These are phyloP conservation scores for Lentinula sp. DNA, from an alignment of 768 basidiomycete species.

Conservation along the genomic window DNA sequence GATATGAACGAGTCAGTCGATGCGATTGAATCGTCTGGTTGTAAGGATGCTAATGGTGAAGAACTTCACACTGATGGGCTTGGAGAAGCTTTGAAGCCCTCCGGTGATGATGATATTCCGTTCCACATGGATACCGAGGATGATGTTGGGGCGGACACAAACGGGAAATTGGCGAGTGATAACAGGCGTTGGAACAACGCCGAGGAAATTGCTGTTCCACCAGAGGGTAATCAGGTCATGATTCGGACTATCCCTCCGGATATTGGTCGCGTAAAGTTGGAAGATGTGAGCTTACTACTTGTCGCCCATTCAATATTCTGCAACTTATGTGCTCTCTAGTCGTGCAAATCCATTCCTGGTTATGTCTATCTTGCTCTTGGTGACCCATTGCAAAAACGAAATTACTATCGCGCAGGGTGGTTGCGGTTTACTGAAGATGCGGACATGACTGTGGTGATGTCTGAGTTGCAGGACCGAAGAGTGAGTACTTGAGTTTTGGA, in stretches of 20 bases:
- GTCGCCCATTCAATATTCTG: slow-evolving; percentile 1
- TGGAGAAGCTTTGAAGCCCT: slow-evolving; percentile 50
- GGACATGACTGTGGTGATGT: slow-evolving; percentile 70
- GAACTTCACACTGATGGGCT: slow-evolving; percentile 30
- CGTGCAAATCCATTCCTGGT: slow-evolving; percentile 70
- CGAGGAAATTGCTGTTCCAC: slow-evolving; percentile 65
- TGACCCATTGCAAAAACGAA: slow-evolving; percentile 88
- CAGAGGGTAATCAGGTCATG: slow-evolving; percentile 88
- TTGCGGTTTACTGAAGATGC: slow-evolving; percentile 80
- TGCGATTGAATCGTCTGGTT: slow-evolving; percentile 46
- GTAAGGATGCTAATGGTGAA: slow-evolving; percentile 47
- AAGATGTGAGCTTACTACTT: slow-evolving; percentile 56
- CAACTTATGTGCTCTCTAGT: slow-evolving; percentile 34
- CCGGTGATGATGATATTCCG: slow-evolving; percentile 68
- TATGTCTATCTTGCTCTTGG: slow-evolving; percentile 87
- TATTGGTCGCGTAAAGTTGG: slow-evolving; percentile 82
- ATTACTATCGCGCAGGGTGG: slow-evolving; percentile 95
- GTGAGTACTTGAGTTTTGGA: slow-evolving; percentile 30
- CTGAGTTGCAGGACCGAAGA: slow-evolving; percentile 79
- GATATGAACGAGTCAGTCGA: slow-evolving; percentile 52
- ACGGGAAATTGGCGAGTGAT: slow-evolving; percentile 46
- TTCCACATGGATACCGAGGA: slow-evolving; percentile 71
- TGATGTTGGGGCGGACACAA: slow-evolving; percentile 50
- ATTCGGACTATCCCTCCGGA: slow-evolving; percentile 94
- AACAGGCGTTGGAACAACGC: slow-evolving; percentile 50